Evolutionary conservation across 495 filamentous ascomycete genomes (phyloP).

Genomic region (Podospora appendiculata): DNA sequence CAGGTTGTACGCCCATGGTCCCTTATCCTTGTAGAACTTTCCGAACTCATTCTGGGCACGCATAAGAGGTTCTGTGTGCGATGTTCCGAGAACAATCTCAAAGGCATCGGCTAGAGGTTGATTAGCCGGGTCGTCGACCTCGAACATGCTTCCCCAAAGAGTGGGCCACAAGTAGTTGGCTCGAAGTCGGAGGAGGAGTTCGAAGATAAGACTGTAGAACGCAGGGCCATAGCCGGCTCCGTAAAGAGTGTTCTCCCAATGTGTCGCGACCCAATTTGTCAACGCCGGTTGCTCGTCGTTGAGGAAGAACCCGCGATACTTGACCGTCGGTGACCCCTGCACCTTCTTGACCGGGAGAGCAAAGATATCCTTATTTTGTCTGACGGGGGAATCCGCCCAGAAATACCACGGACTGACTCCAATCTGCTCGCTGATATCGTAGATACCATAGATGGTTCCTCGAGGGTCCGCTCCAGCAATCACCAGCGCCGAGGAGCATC

Average conservation of each 20-base stretch:
- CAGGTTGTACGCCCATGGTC: conserved; percentile 58
- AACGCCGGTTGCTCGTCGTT: conserved; percentile 71
- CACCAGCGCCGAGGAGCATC: conserved; percentile 52
- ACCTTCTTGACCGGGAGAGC: conserved; percentile 43
- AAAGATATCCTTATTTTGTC: conserved; percentile 47
- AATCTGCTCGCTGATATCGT: conserved; percentile 69
- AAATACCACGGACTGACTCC: conserved; percentile 74
- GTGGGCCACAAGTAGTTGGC: conserved; percentile 75
- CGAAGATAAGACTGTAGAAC: conserved; percentile 64
- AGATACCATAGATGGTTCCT: conserved; percentile 65
- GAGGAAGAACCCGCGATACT: conserved; percentile 72
- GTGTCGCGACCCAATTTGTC: conserved; percentile 55
- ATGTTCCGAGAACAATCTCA: conserved; percentile 63
- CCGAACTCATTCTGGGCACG: conserved; percentile 64
- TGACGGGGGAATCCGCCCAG: conserved; percentile 60
- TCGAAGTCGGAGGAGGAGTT: conserved; percentile 59
- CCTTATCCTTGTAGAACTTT: conserved; percentile 43
- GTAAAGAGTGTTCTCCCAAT: conserved; percentile 37
- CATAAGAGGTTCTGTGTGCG: conserved; percentile 70
- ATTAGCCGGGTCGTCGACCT: conserved; percentile 60
- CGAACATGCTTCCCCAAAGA: conserved; percentile 63
- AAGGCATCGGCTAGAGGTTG: conserved; percentile 63
- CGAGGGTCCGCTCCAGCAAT: conserved; percentile 63
- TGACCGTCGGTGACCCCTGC: conserved; percentile 57
- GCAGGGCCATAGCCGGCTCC: conserved; percentile 53